Conservation (phyloP, 371 early-diverging fungal species). For the Gilbertella persicaria region DNA sequence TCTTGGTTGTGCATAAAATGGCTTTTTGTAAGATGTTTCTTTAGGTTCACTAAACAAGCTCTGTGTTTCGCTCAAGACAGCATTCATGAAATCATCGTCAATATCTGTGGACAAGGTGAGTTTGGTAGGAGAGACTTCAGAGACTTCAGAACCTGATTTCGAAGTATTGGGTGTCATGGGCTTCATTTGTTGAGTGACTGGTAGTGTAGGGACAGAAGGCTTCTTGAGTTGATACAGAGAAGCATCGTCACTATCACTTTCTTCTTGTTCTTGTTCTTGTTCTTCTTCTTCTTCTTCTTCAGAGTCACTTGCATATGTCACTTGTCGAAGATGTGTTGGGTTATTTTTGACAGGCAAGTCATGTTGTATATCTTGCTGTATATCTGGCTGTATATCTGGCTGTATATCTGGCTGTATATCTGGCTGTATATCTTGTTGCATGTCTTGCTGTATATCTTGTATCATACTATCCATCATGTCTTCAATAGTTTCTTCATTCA, state of each 20-base stretch:
- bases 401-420: no score
- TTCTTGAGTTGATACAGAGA: constrained; percentile 3
- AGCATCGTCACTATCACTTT: constrained; percentile 10
- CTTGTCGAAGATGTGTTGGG: constrained; percentile 20
- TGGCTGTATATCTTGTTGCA: no score
- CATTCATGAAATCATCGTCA: constrained; percentile 2
- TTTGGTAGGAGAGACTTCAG: constrained; percentile 17
- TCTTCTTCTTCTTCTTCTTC: constrained; percentile 31
- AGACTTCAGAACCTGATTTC: constrained; percentile 21
- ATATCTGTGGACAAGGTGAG: constrained; percentile 1
- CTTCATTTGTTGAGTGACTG: background rate
- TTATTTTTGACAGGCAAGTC: constrained; percentile 6
- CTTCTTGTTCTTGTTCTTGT: constrained; percentile 22
- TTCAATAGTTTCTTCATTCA: no score
- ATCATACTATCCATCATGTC: no score
- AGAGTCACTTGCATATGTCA: constrained; percentile 40
- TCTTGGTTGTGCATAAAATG: constrained; percentile 12
- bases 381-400: no score
- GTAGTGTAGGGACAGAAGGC: background rate
- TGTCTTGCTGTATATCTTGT: no score
- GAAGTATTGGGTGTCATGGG: constrained; percentile 18
- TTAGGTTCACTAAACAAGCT: background rate
- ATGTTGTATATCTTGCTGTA: no score
- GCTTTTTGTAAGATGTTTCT: background rate
- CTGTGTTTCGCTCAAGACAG: background rate